A percentile compares a stretch with the other conserved stretches of the same genome.
phyloP scores from a whole-genome alignment of 1,284 basidiomycete genomes.

The Heterobasidion annosum region DNA sequence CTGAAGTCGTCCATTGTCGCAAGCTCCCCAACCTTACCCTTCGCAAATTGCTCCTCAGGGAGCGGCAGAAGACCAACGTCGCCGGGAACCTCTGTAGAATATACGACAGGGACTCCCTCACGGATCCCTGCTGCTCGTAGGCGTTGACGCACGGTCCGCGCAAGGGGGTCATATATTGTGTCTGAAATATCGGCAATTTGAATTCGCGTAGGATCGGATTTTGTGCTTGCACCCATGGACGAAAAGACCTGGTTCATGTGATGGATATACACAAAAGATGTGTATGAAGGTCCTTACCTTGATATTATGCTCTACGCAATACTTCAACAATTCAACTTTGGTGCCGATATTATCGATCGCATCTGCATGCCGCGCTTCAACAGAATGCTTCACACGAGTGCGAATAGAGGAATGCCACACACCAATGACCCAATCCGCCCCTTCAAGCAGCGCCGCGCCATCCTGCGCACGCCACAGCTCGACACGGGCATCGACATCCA shows the following conservation, averaged over 20 bases:
- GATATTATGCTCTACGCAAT: conserved; percentile 70
- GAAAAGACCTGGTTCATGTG: conserved; percentile 69
- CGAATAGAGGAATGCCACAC: conserved; percentile 14
- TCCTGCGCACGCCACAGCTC: conserved; percentile 81
- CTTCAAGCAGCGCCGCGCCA: conserved; percentile 64
- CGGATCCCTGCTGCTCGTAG: conserved; percentile 36
- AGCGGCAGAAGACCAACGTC: conserved; percentile 87
- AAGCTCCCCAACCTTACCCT: conserved; percentile 86
- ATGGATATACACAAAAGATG: neutral
- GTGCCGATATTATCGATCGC: conserved; percentile 97
- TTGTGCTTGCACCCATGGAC: conserved; percentile 97
- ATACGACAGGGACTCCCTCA: conserved; percentile 88
- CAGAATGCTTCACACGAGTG: conserved; percentile 6
- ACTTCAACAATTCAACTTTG: conserved; percentile 83
- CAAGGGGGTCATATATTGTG: conserved; percentile 93
- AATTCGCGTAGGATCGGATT: conserved; percentile 89
- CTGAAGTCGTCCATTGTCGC: conserved; percentile 92
- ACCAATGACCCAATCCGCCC: conserved; percentile 88
- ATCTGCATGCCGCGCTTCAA: conserved; percentile 36
- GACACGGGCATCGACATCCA: conserved; percentile 74
- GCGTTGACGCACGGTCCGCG: conserved; percentile 79
- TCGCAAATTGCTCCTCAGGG: conserved; percentile 86
- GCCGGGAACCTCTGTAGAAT: conserved; percentile 89
- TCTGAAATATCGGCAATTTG: conserved; percentile 93
- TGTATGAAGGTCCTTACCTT: conserved; percentile 35